Evolutionary conservation across 2,329 filamentous ascomycete genomes (phyloP).

Genomic region (Tothia fuscella): DNA sequence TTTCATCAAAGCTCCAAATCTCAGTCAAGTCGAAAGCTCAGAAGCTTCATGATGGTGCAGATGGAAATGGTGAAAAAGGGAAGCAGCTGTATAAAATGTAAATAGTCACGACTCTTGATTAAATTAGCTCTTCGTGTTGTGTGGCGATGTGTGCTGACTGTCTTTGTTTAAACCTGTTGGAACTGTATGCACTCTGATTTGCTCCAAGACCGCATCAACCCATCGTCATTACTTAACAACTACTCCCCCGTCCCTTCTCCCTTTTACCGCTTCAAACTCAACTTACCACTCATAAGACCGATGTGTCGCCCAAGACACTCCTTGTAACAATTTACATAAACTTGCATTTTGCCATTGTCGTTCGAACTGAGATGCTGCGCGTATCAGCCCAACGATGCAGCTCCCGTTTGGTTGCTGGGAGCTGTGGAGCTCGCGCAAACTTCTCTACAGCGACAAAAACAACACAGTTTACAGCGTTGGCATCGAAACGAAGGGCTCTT

Average conservation of each 20-base stretch:
- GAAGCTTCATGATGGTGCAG: too few relatives aligned
- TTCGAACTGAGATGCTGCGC: slow-evolving; percentile 48
- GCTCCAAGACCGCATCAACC: too few relatives aligned
- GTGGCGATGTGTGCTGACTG: too few relatives aligned
- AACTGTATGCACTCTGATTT: too few relatives aligned
- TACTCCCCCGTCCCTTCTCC: neutral
- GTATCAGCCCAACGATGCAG: slow-evolving; percentile 53
- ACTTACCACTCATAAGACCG: neutral
- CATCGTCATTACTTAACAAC: too few relatives aligned
- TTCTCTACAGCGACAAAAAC: slow-evolving; percentile 29
- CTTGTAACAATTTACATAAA: neutral
- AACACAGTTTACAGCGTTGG: slow-evolving; percentile 24
- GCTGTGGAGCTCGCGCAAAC: slow-evolving; percentile 30
- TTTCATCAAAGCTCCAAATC: too few relatives aligned
- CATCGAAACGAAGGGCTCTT: slow-evolving; percentile 36
- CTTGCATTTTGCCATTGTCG: neutral
- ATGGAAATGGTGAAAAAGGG: too few relatives aligned
- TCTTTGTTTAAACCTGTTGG: too few relatives aligned
- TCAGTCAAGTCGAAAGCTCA: too few relatives aligned
- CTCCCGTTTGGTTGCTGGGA: slow-evolving; percentile 49
- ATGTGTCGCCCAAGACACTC: neutral
- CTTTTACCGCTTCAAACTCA: neutral
- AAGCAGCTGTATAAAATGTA: too few relatives aligned
- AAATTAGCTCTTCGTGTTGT: too few relatives aligned
- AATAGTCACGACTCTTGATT: too few relatives aligned